Percentiles rank a stretch among this genome's conserved stretches.
Evolutionary conservation across 176 grass and related monocot genomes (phyloP).

Genomic region (Avena sativa): DNA sequence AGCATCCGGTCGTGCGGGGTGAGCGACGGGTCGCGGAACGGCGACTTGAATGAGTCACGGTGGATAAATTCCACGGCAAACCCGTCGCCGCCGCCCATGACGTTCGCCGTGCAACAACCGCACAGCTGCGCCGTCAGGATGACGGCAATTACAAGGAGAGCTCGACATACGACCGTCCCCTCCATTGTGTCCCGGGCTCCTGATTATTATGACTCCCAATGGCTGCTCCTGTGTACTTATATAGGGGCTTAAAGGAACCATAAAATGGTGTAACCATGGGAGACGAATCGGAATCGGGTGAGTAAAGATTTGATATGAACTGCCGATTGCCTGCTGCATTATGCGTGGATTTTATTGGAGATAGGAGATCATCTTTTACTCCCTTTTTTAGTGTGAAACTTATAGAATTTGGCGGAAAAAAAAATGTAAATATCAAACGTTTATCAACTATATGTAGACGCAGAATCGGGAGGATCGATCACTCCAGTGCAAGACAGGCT

Average conservation of each 20-base stretch:
- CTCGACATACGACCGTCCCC: background rate
- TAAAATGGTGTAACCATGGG: background rate
- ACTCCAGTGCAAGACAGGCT: too few relatives aligned
- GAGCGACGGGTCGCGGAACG: conserved; percentile 47
- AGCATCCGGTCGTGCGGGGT: conserved; percentile 37
- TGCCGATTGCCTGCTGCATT: too few relatives aligned
- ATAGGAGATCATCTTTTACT: too few relatives aligned
- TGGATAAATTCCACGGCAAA: conserved; percentile 75
- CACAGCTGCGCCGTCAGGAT: background rate
- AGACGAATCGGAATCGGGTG: too few relatives aligned
- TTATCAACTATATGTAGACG: too few relatives aligned
- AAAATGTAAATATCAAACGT: too few relatives aligned
- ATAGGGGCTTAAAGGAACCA: background rate
- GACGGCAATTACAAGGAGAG: background rate
- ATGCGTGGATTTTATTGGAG: too few relatives aligned
- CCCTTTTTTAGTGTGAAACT: too few relatives aligned
- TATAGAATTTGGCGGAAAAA: too few relatives aligned
- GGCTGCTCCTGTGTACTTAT: background rate
- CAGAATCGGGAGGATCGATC: too few relatives aligned
- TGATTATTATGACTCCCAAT: background rate
- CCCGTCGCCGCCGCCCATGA: background rate
- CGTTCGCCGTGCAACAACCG: background rate
- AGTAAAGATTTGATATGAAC: too few relatives aligned
- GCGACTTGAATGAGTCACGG: conserved; percentile 57
- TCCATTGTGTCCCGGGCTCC: conserved; percentile 21